Conservation (phyloP, 441 rosid genomes). For the Metrosideros polymorpha region DNA sequence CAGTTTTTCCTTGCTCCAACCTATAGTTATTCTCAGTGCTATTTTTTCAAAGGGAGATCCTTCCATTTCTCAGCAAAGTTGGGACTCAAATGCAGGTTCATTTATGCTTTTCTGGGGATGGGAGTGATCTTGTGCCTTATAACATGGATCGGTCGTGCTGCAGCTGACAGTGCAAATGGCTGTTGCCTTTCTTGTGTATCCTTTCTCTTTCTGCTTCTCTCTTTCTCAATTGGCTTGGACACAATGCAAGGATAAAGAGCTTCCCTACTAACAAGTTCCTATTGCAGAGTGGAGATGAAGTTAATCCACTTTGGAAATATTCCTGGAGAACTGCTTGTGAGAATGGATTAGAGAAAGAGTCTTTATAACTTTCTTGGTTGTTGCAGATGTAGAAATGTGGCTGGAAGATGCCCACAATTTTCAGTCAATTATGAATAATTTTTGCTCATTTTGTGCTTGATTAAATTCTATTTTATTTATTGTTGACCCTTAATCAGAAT, state of each 20-base stretch:
- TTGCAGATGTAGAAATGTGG: not conserved
- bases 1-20: not conserved
- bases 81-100: conserved; percentile 33
- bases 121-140: conserved; percentile 34
- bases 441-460: not conserved
- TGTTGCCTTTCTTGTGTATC: conserved; percentile 53
- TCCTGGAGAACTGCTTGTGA: not conserved
- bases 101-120: conserved; percentile 20
- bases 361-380: not conserved
- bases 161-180: conserved; percentile 34
- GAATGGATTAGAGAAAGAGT: not conserved
- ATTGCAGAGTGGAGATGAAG: not conserved
- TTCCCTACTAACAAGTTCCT: not conserved
- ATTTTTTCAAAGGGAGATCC: not conserved
- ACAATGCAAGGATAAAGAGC: not conserved
- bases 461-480: not conserved
- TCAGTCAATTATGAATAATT: not conserved
- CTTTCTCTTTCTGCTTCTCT: not conserved
- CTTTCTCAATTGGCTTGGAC: not conserved
- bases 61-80: not conserved
- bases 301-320: not conserved
- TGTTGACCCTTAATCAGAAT: conserved; percentile 14
- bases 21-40: not conserved
- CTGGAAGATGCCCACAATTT: not conserved
- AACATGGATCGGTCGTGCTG: conserved; percentile 38